phyloP scores from a whole-genome alignment of 805 yeast species.

The Cyberlindnera mississippiensis region DNA sequence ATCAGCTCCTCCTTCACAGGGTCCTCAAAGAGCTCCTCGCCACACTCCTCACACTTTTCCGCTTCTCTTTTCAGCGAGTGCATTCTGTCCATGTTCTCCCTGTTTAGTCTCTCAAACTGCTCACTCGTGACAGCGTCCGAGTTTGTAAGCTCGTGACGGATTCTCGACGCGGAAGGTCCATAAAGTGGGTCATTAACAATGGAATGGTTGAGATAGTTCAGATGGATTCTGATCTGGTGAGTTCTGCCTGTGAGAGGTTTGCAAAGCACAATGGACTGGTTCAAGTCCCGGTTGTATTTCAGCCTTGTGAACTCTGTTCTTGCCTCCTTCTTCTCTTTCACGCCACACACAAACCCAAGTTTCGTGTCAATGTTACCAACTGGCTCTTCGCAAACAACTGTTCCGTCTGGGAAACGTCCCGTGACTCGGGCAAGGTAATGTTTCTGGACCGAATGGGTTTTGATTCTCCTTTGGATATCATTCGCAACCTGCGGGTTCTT shows the following conservation, averaged over 20 bases:
- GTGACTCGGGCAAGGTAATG: conserved; percentile 83
- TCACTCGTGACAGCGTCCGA: conserved; percentile 8
- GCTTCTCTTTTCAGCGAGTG: conserved; percentile 8
- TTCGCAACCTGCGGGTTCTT: conserved; percentile 32
- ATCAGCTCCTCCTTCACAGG: conserved; percentile 14
- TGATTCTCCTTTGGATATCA: conserved; percentile 51
- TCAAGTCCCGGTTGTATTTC: conserved; percentile 25
- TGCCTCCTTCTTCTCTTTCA: conserved; percentile 54
- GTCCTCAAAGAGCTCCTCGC: conserved; percentile 15
- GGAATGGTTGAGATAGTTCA: conserved; percentile 81
- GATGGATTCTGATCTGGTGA: conserved; percentile 91
- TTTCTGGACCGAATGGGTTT: conserved; percentile 69
- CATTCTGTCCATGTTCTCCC: conserved; percentile 14
- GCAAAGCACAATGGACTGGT: conserved; percentile 61
- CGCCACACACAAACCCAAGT: conserved; percentile 48
- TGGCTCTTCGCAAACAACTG: conserved; percentile 62
- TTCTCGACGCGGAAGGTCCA: conserved; percentile 30
- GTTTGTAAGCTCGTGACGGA: conserved; percentile 13
- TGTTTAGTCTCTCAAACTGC: conserved; percentile 13
- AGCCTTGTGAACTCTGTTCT: conserved; percentile 52
- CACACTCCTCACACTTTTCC: conserved; percentile 22
- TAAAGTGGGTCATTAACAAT: conserved; percentile 84
- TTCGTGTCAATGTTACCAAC: conserved; percentile 71
- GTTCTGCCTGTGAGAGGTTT: conserved; percentile 90
- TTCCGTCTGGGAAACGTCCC: conserved; percentile 72